phyloP scores from a whole-genome alignment of 2,329 filamentous ascomycete species.

The Gyromitra esculenta region DNA sequence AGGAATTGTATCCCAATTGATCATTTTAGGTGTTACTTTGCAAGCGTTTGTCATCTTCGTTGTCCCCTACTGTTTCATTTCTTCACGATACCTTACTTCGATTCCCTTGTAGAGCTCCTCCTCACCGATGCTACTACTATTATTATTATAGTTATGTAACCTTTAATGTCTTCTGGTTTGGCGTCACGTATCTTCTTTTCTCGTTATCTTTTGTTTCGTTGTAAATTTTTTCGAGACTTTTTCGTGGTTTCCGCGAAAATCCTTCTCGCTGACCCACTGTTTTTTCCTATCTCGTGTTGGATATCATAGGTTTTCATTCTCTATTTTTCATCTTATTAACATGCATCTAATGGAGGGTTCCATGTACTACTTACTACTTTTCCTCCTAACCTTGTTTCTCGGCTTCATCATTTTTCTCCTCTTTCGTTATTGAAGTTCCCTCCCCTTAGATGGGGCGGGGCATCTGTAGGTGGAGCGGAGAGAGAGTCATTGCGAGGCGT shows the following conservation, averaged over 20 bases:
- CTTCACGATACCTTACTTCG: constrained; percentile 39
- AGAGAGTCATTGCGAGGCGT: neutral
- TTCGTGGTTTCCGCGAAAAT: constrained; percentile 6
- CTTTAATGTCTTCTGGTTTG: constrained; percentile 47
- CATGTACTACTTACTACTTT: constrained; percentile 40
- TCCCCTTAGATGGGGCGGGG: neutral
- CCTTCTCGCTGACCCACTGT: constrained; percentile 14
- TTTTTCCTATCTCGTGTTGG: constrained; percentile 44
- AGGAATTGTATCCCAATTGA: constrained; percentile 35
- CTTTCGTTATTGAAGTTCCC: neutral
- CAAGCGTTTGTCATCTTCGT: constrained; percentile 30
- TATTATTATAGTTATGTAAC: constrained; percentile 49
- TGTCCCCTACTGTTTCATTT: constrained; percentile 28
- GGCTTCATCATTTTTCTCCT: neutral
- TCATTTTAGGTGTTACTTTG: constrained; percentile 37
- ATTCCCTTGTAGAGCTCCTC: constrained; percentile 25
- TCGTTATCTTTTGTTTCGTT: constrained; percentile 31
- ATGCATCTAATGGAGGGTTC: constrained; percentile 41
- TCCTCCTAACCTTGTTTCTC: constrained; percentile 22
- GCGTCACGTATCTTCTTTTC: constrained; percentile 47
- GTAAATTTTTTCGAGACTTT: constrained; percentile 46
- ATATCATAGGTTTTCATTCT: constrained; percentile 44
- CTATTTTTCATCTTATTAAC: constrained; percentile 13
- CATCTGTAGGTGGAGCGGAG: constrained; percentile 15
- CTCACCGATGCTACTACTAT: constrained; percentile 30